Conservation (phyloP, 805 yeast genomes). For the Schwanniomyces polymorphus region DNA sequence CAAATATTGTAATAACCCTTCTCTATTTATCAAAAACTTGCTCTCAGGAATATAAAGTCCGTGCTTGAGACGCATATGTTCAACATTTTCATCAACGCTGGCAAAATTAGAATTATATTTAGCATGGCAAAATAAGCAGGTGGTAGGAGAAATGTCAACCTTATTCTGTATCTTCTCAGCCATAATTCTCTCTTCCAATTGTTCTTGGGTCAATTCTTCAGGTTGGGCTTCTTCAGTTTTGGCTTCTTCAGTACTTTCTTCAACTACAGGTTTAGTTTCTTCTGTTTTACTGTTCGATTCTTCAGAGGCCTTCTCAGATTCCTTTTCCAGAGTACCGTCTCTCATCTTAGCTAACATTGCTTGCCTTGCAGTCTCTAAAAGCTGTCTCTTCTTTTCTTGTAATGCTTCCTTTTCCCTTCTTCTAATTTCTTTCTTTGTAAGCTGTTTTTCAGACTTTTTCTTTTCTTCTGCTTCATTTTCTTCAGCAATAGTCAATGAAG, state of each 20-base stretch:
- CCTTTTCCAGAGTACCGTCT: neutral
- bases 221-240: neutral
- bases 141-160: conserved; percentile 48
- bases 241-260: conserved; percentile 1
- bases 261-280: neutral
- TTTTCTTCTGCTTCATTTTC: conserved; percentile 15
- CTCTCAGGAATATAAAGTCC: conserved; percentile 89
- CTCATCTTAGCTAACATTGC: conserved; percentile 29
- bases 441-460: conserved; percentile 24
- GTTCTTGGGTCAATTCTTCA: conserved; percentile 17
- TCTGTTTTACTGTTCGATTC: neutral
- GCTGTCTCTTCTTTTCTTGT: conserved; percentile 46
- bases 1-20: conserved; percentile 72
- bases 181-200: conserved; percentile 42
- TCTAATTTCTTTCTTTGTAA: conserved; percentile 52
- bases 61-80: conserved; percentile 76
- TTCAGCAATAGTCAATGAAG: conserved; percentile 15
- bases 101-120: conserved; percentile 31
- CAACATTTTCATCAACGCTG: conserved; percentile 45
- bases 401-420: conserved; percentile 51
- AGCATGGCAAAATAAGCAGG: conserved; percentile 52
- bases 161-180: conserved; percentile 45
- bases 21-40: conserved; percentile 62
- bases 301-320: neutral
- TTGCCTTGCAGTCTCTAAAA: conserved; percentile 47